Percentiles rank a stretch among this genome's conserved stretches.
These are phyloP conservation scores for Bipolaris gigantea DNA, from an alignment of 2,329 filamentous ascomycete species.

Conservation along the genomic window DNA sequence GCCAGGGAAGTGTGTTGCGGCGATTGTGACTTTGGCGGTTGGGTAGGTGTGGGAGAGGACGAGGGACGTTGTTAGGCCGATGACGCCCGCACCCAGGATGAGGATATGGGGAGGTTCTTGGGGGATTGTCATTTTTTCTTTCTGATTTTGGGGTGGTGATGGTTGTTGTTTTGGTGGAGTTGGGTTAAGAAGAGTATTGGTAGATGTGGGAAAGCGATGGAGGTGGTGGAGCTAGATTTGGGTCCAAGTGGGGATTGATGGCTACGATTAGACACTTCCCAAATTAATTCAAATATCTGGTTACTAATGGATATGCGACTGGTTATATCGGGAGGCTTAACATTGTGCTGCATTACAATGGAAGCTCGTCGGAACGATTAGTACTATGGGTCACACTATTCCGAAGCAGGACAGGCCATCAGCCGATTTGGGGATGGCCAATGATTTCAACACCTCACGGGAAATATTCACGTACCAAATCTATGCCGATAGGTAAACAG, in stretches of 20 bases:
- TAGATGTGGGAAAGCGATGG: not conserved
- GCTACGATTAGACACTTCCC: not conserved
- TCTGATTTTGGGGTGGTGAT: not conserved
- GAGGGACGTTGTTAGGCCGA: constrained; percentile 67
- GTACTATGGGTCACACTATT: not conserved
- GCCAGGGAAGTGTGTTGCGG: constrained; percentile 89
- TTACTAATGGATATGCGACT: not conserved
- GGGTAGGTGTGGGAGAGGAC: constrained; percentile 59
- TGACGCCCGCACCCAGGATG: constrained; percentile 61
- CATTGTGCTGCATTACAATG: not conserved
- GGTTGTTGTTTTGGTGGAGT: not conserved
- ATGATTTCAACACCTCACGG: not conserved
- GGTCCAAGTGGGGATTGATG: not conserved
- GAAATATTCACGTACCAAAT: not conserved
- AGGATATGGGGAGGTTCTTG: constrained; percentile 22
- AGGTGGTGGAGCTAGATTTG: not conserved
- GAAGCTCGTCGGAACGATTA: not conserved
- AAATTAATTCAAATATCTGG: not conserved
- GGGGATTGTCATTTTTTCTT: constrained; percentile 14
- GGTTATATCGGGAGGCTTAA: not conserved
- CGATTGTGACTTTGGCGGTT: constrained; percentile 65
- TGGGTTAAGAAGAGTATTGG: not conserved
- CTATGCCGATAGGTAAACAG: no score
- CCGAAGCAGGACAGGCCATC: not conserved
- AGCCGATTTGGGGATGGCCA: not conserved